Evolutionary conservation across 768 basidiomycete species (phyloP), one percentile per base, ranked within the genome.

Genomic region (Lentinula lateritia): DNA sequence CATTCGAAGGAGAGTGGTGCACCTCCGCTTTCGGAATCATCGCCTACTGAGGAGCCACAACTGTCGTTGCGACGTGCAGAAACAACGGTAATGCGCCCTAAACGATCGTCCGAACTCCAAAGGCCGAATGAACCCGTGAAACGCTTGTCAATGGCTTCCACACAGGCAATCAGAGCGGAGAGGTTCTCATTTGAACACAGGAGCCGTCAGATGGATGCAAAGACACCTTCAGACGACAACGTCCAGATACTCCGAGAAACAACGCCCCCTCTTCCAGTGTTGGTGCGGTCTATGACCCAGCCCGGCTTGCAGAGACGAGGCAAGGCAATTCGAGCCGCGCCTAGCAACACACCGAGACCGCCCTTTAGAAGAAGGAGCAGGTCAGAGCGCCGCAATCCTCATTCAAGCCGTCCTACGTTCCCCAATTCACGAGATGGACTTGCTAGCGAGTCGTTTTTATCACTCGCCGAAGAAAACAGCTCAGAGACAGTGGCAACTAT

Each of bases 61-160:
- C 36, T 15, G 16, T 16, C 18, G 2, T 43, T 56, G 55, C 55
- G 55, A 38, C 55, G 55, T 28, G 55, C 55, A 43, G 55, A 56
- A 39, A 56, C 55, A 23, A 32, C 55, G 38, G 23, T 56, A 28
- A 56, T 42, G 41, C 55, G 55, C 7, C 55, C 55, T 10, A 56
- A 35, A 45, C 55, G 55, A 23, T 56, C 55, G 4, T 43, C 12
- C 23, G 55, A 56, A 4, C 55, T 56, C 13, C 18, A 56, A n/a
- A 23, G 38, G 16, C 55, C 41, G 10, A 28, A 56, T 7, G 39
- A 56, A 8, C 16, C 39, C 18, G n/a, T 20, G 20, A 43, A 23
- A 32, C 55, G 55, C 15, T 56, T 42, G 55, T 56, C 55, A 7
- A 45, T 56, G n/a, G 55, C 55, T 16, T 56, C 55, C 23, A 56